Evolutionary conservation across 1,139 yeast species (phyloP), one percentile per base, ranked within the genome.

Genomic region (Nakaseomyces sp.): DNA sequence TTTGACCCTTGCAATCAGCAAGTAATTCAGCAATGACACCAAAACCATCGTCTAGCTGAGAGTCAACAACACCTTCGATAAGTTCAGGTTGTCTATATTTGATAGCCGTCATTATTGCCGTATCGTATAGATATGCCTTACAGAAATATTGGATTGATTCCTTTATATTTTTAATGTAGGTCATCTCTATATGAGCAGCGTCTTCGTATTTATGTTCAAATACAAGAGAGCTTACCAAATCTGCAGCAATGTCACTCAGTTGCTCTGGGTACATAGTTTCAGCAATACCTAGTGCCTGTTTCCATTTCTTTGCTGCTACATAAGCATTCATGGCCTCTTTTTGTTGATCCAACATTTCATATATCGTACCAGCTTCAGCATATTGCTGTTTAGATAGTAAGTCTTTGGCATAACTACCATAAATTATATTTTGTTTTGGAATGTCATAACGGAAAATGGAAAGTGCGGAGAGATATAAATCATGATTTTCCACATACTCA

Each of bases 1-100:
- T 67, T 68, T 93, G 99, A 9, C 83, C 78, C 56, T 77, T 79
- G 67, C 96, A 91, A 62, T 93, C 99, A 12, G 96, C 93, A 42
- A 89, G 67, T 30, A 91, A 70, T 63, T 93, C 97, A 2, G 95
- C 91, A 52, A 88, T 72, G 0, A 77, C 71, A 50, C 93, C 95
- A 64, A 88, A 93, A 1, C 94, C 93, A 62, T 91, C 97, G 43
- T 82, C 79, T 37, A 91, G 66, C 33, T 81, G 85, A 2, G 80
- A 76, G 54, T 86, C 95, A 40, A 89, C 75, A 10, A 81, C 66
- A 1, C 72, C 64, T 42, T 73, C 78, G 28, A 85, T 59, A 29
- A 82, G 63, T 17, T 77, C 77, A 0, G 63, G 49, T 47, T 63
- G 65, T 1, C 62, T 56, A 41, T 73, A 70, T 41, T 65, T 67